Conservation (phyloP, 179 eudicot species). For the Pouteria campechiana region DNA sequence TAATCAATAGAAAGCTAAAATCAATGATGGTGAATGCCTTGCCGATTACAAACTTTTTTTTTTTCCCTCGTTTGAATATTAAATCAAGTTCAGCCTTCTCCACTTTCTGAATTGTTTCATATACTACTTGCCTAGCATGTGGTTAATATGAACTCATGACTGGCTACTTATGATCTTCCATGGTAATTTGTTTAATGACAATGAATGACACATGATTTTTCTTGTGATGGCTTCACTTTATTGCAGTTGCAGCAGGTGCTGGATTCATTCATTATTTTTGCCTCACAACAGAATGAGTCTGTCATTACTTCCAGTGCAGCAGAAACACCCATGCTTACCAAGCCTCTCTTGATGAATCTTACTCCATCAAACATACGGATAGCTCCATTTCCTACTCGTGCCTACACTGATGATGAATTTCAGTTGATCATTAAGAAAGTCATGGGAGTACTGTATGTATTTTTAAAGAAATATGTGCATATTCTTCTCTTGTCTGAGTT, state of each 20-base stretch:
- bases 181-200: too few species aligned
- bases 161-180: too few species aligned
- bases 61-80: too few species aligned
- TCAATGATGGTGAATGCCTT: too few species aligned
- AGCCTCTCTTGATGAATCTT: conserved; percentile 49
- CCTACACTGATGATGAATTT: conserved; percentile 97
- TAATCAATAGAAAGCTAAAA: too few species aligned
- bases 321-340: conserved; percentile 12
- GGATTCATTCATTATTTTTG: conserved; percentile 84
- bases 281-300: conserved; percentile 43
- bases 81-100: too few species aligned
- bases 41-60: too few species aligned
- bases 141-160: too few species aligned
- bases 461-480: conserved; percentile 1
- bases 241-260: conserved; percentile 93
- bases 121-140: too few species aligned
- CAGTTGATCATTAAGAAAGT: conserved; percentile 86
- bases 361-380: conserved; percentile 81
- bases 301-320: conserved; percentile 17
- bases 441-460: conserved; percentile 96
- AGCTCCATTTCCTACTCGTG: conserved; percentile 95
- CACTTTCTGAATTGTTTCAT: too few species aligned
- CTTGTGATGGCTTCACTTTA: conserved; percentile 5
- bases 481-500: not conserved
- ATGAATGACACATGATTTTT: too few species aligned